Conservation (phyloP, 176 grass and related monocot genomes). For the Triticum monococcum region DNA sequence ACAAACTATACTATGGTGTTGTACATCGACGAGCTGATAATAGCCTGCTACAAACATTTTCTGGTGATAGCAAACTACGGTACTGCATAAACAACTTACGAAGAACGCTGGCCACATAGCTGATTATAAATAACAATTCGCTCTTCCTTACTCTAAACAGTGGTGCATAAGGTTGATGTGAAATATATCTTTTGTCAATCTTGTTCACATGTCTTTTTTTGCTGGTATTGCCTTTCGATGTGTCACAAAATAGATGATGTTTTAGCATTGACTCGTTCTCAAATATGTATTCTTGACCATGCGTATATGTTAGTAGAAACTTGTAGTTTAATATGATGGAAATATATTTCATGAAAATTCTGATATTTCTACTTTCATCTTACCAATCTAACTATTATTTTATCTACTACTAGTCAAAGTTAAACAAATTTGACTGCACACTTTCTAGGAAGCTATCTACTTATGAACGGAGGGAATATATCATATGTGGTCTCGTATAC, state of each 20-base stretch:
- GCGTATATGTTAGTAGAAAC: not conserved
- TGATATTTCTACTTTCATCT: not conserved
- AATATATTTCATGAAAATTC: not conserved
- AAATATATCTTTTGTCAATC: not conserved
- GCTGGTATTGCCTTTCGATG: not conserved
- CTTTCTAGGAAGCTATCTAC: not conserved
- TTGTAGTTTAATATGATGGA: not conserved
- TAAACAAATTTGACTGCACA: not conserved
- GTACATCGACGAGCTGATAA: not conserved
- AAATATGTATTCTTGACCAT: not conserved
- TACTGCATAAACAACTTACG: slow-evolving; percentile 18
- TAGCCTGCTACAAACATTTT: not conserved
- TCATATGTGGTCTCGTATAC: slow-evolving; percentile 1
- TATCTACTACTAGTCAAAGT: not conserved
- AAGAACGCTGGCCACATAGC: not conserved
- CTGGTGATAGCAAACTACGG: slow-evolving; percentile 12
- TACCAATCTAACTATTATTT: slow-evolving; percentile 4
- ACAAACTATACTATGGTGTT: slow-evolving; percentile 26
- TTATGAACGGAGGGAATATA: not conserved
- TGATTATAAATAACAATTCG: slow-evolving; percentile 15
- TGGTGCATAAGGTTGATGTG: slow-evolving; percentile 1
- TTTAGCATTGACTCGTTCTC: slow-evolving; percentile 7
- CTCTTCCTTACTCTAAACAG: not conserved
- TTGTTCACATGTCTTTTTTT: not conserved
- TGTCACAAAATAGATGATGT: not conserved